Evolutionary conservation across 192 early-diverging fungal species (phyloP).

Genomic region (Coemansia asiatica): DNA sequence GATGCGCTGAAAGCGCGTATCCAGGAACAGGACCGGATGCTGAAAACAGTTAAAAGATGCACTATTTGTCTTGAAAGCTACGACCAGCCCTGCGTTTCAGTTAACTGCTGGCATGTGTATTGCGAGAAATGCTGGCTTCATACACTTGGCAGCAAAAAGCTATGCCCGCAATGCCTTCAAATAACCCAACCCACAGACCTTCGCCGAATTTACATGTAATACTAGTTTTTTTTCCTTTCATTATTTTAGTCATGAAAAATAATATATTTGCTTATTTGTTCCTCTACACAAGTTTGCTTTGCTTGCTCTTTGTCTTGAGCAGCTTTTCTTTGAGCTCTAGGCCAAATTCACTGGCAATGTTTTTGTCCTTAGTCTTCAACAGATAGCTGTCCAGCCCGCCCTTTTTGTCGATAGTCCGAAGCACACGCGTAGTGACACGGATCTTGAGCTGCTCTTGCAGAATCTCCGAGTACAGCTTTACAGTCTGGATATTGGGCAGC

Average conservation of each 20-base stretch:
- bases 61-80: constrained; percentile 79
- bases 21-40: constrained; percentile 59
- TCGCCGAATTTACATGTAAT: constrained; percentile 76
- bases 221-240: not conserved
- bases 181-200: constrained; percentile 83
- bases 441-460: constrained; percentile 60
- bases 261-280: not conserved
- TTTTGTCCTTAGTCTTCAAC: constrained; percentile 65
- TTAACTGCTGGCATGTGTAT: constrained; percentile 91
- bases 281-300: not conserved
- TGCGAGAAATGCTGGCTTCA: constrained; percentile 88
- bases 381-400: constrained; percentile 79
- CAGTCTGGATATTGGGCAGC: constrained; percentile 74
- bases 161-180: constrained; percentile 88
- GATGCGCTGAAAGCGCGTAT: constrained; percentile 75
- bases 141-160: constrained; percentile 78
- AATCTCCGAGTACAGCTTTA: constrained; percentile 65
- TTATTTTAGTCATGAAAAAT: constrained; percentile 8
- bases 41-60: constrained; percentile 62
- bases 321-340: constrained; percentile 59
- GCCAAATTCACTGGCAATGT: constrained; percentile 61
- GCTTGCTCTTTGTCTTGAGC: constrained; percentile 10
- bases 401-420: constrained; percentile 80
- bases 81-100: constrained; percentile 68
- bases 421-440: constrained; percentile 65